phyloP scores from a whole-genome alignment of 2,329 filamentous ascomycete genomes.

The Coniochaeta sp. region DNA sequence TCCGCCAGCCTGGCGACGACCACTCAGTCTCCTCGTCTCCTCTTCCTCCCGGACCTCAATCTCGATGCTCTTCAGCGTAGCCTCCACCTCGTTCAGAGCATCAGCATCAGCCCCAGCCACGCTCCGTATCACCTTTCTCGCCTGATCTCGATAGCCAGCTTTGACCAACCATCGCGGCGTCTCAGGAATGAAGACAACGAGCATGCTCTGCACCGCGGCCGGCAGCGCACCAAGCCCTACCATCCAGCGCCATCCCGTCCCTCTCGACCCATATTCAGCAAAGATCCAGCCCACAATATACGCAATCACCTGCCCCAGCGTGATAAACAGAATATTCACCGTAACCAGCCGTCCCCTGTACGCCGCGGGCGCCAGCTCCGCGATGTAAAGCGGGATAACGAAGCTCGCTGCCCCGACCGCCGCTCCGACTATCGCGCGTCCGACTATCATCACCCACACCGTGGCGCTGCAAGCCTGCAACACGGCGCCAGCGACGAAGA shows the following conservation, averaged over 20 bases:
- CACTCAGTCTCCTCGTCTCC: conserved; percentile 42
- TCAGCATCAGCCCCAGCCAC: conserved; percentile 46
- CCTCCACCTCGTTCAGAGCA: conserved; percentile 29
- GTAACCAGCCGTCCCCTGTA: conserved; percentile 76
- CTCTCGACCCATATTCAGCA: conserved; percentile 39
- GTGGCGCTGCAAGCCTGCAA: conserved; percentile 52
- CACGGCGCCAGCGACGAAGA: conserved; percentile 62
- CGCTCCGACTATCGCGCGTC: conserved; percentile 61
- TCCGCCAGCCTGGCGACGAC: conserved; percentile 22
- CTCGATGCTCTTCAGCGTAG: conserved; percentile 59
- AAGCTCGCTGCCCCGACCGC: conserved; percentile 73
- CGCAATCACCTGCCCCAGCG: conserved; percentile 79
- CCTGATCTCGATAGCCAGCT: conserved; percentile 52
- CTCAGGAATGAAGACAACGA: conserved; percentile 73
- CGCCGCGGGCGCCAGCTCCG: conserved; percentile 71
- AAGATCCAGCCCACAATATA: conserved; percentile 79
- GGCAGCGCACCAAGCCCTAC: conserved; percentile 78
- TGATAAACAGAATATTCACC: conserved; percentile 75
- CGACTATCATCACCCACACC: conserved; percentile 58
- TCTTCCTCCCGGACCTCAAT: conserved; percentile 61
- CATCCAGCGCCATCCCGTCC: conserved; percentile 80
- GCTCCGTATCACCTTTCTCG: conserved; percentile 55
- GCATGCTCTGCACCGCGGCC: conserved; percentile 59
- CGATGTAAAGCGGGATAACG: conserved; percentile 81
- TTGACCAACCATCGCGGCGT: conserved; percentile 83